These are phyloP conservation scores for Lasiodiplodia citricola DNA, from an alignment of 2,329 filamentous ascomycete species.

Conservation along the genomic window DNA sequence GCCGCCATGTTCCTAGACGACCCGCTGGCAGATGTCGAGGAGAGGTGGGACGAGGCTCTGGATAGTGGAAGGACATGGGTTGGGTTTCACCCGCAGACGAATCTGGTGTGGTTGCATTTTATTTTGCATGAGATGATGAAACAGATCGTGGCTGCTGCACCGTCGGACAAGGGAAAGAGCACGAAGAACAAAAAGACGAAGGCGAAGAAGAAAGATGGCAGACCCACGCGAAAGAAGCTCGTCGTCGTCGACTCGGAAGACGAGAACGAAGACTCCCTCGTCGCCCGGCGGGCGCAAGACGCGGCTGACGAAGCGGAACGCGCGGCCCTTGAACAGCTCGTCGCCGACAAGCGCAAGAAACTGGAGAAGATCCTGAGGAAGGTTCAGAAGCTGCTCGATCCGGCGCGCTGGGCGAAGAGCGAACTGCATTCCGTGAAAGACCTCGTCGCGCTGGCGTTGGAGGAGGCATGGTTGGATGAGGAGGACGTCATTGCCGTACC, in stretches of 20 bases:
- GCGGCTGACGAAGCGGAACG: slow-evolving; percentile 18
- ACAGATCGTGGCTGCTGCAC: slow-evolving; percentile 34
- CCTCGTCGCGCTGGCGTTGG: slow-evolving; percentile 41
- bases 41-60: slow-evolving; percentile 30
- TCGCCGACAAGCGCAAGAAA: slow-evolving; percentile 41
- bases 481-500: slow-evolving; percentile 36
- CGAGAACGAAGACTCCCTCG: background rate
- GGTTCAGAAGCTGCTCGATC: slow-evolving; percentile 47
- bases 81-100: slow-evolving; percentile 64
- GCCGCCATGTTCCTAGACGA: slow-evolving; percentile 51
- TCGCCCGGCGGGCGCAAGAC: slow-evolving; percentile 40
- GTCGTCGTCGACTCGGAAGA: background rate
- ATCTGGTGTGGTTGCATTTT: slow-evolving; percentile 68
- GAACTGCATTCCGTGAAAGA: slow-evolving; percentile 40
- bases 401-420: slow-evolving; percentile 38
- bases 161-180: slow-evolving; percentile 29
- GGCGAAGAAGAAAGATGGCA: slow-evolving; percentile 45
- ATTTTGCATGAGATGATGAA: slow-evolving; percentile 62
- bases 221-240: background rate
- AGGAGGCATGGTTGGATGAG: slow-evolving; percentile 41
- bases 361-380: slow-evolving; percentile 45
- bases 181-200: slow-evolving; percentile 49
- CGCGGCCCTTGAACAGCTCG: slow-evolving; percentile 34
- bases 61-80: slow-evolving; percentile 50
- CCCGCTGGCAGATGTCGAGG: slow-evolving; percentile 46